Conservation (phyloP, 2,329 filamentous ascomycete genomes). For the Phaeosphaeriaceae sp. region DNA sequence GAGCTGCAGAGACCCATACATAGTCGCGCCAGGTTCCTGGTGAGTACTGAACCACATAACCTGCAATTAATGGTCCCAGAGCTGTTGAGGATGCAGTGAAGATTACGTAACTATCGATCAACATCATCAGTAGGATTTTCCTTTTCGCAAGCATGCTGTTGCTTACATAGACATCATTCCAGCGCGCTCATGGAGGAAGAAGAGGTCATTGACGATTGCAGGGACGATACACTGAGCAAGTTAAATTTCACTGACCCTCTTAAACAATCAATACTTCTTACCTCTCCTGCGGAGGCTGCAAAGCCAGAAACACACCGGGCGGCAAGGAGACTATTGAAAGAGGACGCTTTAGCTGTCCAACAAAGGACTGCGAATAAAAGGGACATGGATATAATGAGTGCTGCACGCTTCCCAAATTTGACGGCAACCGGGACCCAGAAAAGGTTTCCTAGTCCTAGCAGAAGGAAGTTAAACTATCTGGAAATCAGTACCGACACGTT, state of each 20-base stretch:
- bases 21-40: background rate
- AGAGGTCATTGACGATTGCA: conserved; percentile 14
- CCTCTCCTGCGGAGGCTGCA: background rate
- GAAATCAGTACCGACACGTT: no score
- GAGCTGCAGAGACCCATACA: background rate
- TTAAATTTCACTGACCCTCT: no score
- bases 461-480: background rate
- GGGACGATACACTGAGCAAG: conserved; percentile 17
- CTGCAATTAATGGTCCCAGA: background rate
- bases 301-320: background rate
- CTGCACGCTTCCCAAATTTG: background rate
- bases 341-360: background rate
- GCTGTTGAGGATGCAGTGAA: background rate
- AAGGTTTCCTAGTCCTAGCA: background rate
- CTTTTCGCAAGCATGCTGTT: no score
- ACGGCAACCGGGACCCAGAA: background rate
- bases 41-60: background rate
- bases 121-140: no score
- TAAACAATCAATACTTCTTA: no score
- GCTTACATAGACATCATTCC: conserved; percentile 16
- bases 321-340: background rate
- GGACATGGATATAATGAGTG: background rate
- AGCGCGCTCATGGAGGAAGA: conserved; percentile 15
- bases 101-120: background rate
- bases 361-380: background rate